Base-by-base conservation (phyloP, 2,329 filamentous ascomycete species). In the Alternaria solani region DNA sequence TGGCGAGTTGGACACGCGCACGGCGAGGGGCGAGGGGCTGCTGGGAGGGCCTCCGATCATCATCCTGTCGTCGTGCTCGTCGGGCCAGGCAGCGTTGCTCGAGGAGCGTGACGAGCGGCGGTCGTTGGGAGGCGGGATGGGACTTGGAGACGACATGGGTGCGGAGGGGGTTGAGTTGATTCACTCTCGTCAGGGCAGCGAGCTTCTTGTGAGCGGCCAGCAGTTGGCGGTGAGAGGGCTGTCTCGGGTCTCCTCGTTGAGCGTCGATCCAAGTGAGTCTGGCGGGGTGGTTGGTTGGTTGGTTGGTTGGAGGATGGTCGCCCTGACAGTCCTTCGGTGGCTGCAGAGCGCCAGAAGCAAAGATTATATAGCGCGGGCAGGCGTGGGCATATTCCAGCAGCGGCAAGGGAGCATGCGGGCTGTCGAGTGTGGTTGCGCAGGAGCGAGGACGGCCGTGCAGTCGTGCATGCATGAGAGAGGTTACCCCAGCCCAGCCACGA, bases 21-120 rank as follows among this genome's bases (percentile, higher is more conserved):
- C 72, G 51, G 76, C 76, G 57, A 79, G 63, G 20, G 77, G 77
- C 60, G 76, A 79, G 58, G 76, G 77, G 49, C 70, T 74, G 66
- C 62, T 68, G 39, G 77, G 77, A 71, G 76, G 76, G 62, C 74
- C 73, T 68, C 77, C 77, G 69, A 79, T 75, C 66, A 73, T 68
- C 28, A 65, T 57, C 62, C 60, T 54, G 60, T 65, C 61, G 44
- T 65, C 43, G 32, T 59, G 59, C 28, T 71, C 58, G 8, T 67
- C 60, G 59, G 69, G 51, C 61, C 67, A 69, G 25, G 59, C 71
- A 26, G 68, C 70, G 55, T 63, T 72, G 71, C 69, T 75, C 65
- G 75, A 78, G 62, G 67, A 74, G 44, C 75, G 71, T 62, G 75
- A 78, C 59, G 67, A 74, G 20, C 75, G 75, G 38, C 75, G 64